Base-by-base conservation (phyloP, 306 rosid genomes). In the Astragalus glycyphyllos region DNA sequence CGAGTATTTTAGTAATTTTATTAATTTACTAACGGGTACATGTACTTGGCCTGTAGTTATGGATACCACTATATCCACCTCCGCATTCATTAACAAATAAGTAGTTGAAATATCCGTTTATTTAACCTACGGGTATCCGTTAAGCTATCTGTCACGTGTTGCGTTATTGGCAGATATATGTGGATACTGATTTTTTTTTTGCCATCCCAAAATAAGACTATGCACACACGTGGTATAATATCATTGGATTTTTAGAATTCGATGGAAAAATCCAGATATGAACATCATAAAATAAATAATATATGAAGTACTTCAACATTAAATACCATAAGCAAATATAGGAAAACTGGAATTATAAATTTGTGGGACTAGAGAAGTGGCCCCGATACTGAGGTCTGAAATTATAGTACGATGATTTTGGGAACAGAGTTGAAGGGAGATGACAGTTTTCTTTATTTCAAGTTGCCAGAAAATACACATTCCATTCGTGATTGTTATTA, bases 401-500 rank as follows among this genome's bases (percentile, higher is more conserved):
- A 65, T 53, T 62, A 37, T 31, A 60, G 26, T 37, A 2, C 20
- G 45, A 79, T 35, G 31, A 4, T 35, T 40, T 47, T 73, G 35
- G 73, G 49, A 45, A 32, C 29, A 44, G 63, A 45, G 68, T 68
- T 37, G 12, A 63, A 55, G 74, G 62, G 54, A 78, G 23, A 54
- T 62, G 40, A 35, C 40, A 35, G 31, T 26, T 26, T 26, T 26
- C 31, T 26, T 26, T 26, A 26, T 80, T 15, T 40, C 37, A 8
- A 20, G 48, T 57, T 40, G 56, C 7, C 31, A 58, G 73, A 8
- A 49, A 23, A 68, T 66, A 47, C 83, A 83, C 85, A 80, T 80
- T 83, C 73, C 31, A 15, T 47, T 58, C 82, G 87, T 82, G 90
- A 83, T n/a, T 45, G 44, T 58, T 72, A 66, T 85, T 55, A 85